A percentile compares a stretch with the other conserved stretches of the same genome.
Conservation (phyloP, 345 rosid genomes). For the Psidium guajava region DNA sequence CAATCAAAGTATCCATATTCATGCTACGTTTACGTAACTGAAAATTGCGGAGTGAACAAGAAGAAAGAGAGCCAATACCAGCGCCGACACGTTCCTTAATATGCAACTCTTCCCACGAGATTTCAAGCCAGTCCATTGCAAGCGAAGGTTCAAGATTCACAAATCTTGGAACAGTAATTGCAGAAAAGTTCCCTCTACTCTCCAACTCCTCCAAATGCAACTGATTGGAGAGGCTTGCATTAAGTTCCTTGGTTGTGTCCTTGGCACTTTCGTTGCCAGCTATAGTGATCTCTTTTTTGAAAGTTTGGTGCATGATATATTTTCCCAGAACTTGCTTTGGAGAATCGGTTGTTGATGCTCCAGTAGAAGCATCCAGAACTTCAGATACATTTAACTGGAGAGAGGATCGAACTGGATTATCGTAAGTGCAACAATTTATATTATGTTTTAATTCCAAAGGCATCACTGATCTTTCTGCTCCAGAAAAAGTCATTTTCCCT, state of each 20-base stretch:
- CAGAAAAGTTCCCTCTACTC: slow-evolving; percentile 21
- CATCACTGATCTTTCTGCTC: slow-evolving; percentile 20
- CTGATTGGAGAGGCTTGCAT: slow-evolving; percentile 19
- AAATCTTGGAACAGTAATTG: slow-evolving; percentile 41
- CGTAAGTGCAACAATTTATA: neutral
- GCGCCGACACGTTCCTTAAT: slow-evolving; percentile 95
- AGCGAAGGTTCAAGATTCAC: slow-evolving; percentile 85
- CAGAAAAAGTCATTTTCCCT: slow-evolving; percentile 3
- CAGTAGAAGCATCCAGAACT: slow-evolving; percentile 10
- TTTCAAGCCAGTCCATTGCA: slow-evolving; percentile 97
- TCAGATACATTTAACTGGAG: neutral
- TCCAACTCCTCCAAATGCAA: slow-evolving; percentile 23
- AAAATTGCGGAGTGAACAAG: neutral
- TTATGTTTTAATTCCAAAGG: slow-evolving; percentile 16
- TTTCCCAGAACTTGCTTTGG: slow-evolving; percentile 13
- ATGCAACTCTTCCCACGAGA: slow-evolving; percentile 82
- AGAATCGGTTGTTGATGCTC: slow-evolving; percentile 10
- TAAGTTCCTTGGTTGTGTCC: slow-evolving; percentile 18
- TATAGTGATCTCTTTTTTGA: slow-evolving; percentile 21
- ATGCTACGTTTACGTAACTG: neutral
- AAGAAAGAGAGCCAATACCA: slow-evolving; percentile 33
- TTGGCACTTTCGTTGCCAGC: slow-evolving; percentile 18
- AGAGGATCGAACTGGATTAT: neutral
- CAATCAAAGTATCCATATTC: neutral
- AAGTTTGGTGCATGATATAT: slow-evolving; percentile 10